Base-by-base conservation (phyloP, 306 rosid species). In the Acacia acuminata region DNA sequence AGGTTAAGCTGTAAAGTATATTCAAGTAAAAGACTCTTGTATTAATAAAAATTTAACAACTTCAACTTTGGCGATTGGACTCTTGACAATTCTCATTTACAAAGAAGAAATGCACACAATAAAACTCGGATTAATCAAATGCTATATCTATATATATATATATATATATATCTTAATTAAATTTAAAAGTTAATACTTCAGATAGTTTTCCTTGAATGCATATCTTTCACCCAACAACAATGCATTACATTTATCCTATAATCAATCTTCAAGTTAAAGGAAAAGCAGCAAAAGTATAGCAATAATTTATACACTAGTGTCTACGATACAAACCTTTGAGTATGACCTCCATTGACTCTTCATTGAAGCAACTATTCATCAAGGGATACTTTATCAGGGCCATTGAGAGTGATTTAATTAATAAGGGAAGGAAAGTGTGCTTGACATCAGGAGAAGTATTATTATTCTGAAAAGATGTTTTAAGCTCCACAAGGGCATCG, bases 281-380 rank as follows among this genome's bases (percentile, higher is more conserved):
- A 68, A 38, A 19, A 68, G 73, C 48, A 38, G 73, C 2, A 40
- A 68, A 68, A 68, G 20, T 38, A 40, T 40, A 76, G 58, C 1
- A 76, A 60, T 36, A 47, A 63, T 50, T 36, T 25, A 73, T 8
- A 8, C 36, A 61, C 60, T 80, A 24, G 70, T 65, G 84, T 76
- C 24, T 77, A 56, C 44, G 79, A 32, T 78, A 75, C 89, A 85
- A 72, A 93, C 98, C 99, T 90, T 96, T 94, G 72, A 93, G 94
- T 69, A 85, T 24, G 64, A 96, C 92, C 85, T 96, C 99, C 77
- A 91, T 51, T 53, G 88, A 87, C 64, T 90, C 96, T 77, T 96
- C 98, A 45, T 75, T 90, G 92, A 93, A 96, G 90, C 94, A 87
- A 86, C 98, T 94, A 81, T 94, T 96, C 82, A 96, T 67, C 44